Evolutionary conservation across 805 yeast genomes (phyloP).

Genomic region (Ogataea saltuana): DNA sequence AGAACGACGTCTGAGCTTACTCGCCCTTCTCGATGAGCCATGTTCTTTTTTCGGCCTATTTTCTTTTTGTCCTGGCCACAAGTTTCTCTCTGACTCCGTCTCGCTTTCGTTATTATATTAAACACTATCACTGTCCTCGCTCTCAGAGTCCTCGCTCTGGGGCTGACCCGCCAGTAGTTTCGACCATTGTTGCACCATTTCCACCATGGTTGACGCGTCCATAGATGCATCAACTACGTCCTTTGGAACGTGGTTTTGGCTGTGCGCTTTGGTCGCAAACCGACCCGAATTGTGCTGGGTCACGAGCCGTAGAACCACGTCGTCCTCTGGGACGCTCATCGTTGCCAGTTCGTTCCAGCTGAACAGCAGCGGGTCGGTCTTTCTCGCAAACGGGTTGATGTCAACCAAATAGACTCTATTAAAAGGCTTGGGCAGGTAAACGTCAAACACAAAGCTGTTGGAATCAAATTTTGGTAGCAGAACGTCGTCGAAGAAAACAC

Average conservation of each 20-base stretch:
- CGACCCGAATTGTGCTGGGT: constrained; percentile 69
- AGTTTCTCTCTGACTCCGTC: background rate
- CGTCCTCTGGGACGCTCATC: constrained; percentile 35
- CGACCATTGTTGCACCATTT: constrained; percentile 62
- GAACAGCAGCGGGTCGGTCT: constrained; percentile 75
- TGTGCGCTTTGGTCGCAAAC: constrained; percentile 78
- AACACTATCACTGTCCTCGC: constrained; percentile 8
- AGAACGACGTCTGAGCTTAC: constrained; percentile 1
- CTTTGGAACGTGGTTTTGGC: constrained; percentile 88
- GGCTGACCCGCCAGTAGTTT: constrained; percentile 25
- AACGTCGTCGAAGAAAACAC: constrained; percentile 52
- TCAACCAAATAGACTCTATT: constrained; percentile 71
- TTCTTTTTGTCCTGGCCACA: background rate
- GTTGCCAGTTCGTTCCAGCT: constrained; percentile 78
- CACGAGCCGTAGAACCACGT: constrained; percentile 63
- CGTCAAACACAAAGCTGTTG: constrained; percentile 67
- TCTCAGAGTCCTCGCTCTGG: constrained; percentile 29
- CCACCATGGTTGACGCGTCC: constrained; percentile 68
- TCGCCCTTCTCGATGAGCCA: constrained; percentile 6
- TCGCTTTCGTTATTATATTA: background rate
- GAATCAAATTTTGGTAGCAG: constrained; percentile 53
- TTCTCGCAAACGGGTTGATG: constrained; percentile 79
- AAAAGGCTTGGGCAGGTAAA: constrained; percentile 78
- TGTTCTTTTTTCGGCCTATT: background rate
- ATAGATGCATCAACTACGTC: constrained; percentile 86